A percentile compares a stretch with the other conserved stretches of the same genome.
phyloP scores from a whole-genome alignment of 768 basidiomycete genomes.

The Postia placenta region DNA sequence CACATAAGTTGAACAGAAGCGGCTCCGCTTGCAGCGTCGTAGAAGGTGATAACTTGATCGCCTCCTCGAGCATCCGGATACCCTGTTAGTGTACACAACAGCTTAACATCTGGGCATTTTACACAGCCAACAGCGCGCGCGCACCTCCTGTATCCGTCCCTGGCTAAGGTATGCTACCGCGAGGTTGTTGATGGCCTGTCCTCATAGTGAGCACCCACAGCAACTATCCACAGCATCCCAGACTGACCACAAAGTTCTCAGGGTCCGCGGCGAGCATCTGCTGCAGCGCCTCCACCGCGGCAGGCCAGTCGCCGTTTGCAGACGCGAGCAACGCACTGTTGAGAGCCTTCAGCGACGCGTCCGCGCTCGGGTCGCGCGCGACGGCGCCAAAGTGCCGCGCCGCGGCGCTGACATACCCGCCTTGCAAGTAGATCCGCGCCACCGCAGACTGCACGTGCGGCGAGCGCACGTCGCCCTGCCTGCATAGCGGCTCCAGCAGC shows the following conservation, averaged over 20 bases:
- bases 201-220: background rate
- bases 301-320: conserved; percentile 66
- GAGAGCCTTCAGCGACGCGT: conserved; percentile 38
- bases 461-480: conserved; percentile 28
- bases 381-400: conserved; percentile 50
- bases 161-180: conserved; percentile 66
- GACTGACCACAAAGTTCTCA: conserved; percentile 52
- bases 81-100: too few relatives aligned
- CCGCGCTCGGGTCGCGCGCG: conserved; percentile 33
- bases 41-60: conserved; percentile 58
- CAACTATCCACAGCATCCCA: background rate
- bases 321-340: conserved; percentile 61
- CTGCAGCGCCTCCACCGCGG: conserved; percentile 40
- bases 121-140: conserved; percentile 6
- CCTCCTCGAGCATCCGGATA: conserved; percentile 61
- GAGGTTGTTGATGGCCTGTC: conserved; percentile 70
- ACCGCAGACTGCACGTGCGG: conserved; percentile 62
- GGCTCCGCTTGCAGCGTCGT: conserved; percentile 74
- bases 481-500: conserved; percentile 63
- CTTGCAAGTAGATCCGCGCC: conserved; percentile 70
- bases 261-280: conserved; percentile 44
- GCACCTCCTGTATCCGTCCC: conserved; percentile 67
- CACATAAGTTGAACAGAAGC: conserved; percentile 81
- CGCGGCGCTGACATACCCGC: conserved; percentile 58
- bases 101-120: too few relatives aligned